Evolutionary conservation across 2,329 filamentous ascomycete genomes (phyloP).

Genomic region (Colletotrichum spinosum): DNA sequence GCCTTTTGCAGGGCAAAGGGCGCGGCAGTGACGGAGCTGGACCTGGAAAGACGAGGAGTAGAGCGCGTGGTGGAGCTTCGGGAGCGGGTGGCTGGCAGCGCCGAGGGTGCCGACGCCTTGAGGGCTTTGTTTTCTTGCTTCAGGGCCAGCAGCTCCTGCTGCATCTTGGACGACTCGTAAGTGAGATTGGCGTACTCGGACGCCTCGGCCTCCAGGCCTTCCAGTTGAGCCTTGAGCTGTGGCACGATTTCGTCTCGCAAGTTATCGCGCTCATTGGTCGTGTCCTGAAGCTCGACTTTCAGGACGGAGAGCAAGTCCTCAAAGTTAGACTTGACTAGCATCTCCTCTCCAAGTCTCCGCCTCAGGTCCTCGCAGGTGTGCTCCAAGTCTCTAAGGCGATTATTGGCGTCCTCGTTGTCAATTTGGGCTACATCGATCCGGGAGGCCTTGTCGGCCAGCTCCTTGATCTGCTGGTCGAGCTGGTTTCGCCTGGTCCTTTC

Average conservation of each 20-base stretch:
- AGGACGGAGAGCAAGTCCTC: conserved; percentile 90
- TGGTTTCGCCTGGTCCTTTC: conserved; percentile 81
- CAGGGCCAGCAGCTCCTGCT: conserved; percentile 83
- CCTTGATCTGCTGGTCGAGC: conserved; percentile 86
- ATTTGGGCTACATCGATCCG: conserved; percentile 67
- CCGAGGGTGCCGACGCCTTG: conserved; percentile 51
- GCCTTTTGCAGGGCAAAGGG: conserved; percentile 52
- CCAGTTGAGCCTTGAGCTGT: conserved; percentile 78
- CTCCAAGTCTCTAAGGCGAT: conserved; percentile 82
- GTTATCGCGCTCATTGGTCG: conserved; percentile 91
- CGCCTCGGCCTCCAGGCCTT: conserved; percentile 81
- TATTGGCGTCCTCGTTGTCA: conserved; percentile 66
- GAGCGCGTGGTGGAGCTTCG: conserved; percentile 41
- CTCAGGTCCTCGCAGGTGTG: conserved; percentile 83
- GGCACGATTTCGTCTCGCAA: conserved; percentile 90
- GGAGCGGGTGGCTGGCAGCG: conserved; percentile 32
- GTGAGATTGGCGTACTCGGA: conserved; percentile 78
- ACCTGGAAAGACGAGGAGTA: conserved; percentile 61
- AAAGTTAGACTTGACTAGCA: conserved; percentile 90
- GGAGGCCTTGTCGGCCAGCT: conserved; percentile 82
- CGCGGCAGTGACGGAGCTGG: conserved; percentile 74
- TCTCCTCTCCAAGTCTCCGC: conserved; percentile 85
- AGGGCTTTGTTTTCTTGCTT: conserved; percentile 74
- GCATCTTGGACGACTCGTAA: conserved; percentile 86
- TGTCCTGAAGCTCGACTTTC: conserved; percentile 82